Conservation (phyloP, 1,284 basidiomycete genomes). For the Ustilago lituana region DNA sequence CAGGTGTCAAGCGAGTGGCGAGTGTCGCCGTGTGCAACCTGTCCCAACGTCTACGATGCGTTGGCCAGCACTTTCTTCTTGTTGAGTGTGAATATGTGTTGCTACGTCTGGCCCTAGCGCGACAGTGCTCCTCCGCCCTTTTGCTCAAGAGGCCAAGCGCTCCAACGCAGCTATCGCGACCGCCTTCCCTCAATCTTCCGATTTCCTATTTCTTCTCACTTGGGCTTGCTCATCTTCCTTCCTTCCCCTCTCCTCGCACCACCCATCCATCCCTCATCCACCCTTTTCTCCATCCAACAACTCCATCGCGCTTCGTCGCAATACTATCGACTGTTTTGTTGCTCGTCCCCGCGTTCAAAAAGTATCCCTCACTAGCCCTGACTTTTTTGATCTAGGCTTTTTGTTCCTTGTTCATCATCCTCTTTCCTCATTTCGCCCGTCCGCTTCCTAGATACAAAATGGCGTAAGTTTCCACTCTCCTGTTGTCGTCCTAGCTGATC, state of each 20-base stretch:
- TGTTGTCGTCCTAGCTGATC: no score
- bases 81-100: not conserved
- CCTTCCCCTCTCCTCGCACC: slow-evolving; percentile 15
- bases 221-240: not conserved
- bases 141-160: no score
- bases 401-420: slow-evolving; percentile 5
- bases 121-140: slow-evolving; percentile 6
- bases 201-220: slow-evolving; percentile 27
- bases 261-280: slow-evolving; percentile 2
- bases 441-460: slow-evolving; percentile 29
- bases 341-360: slow-evolving; percentile 23
- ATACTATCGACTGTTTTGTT: slow-evolving; percentile 12
- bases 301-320: slow-evolving; percentile 2
- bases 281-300: not conserved
- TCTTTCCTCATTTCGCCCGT: slow-evolving; percentile 12
- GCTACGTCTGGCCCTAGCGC: slow-evolving; percentile 22
- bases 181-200: slow-evolving; percentile 4
- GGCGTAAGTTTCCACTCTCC: slow-evolving; percentile 29
- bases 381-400: slow-evolving; percentile 15
- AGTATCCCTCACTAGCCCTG: slow-evolving; percentile 5
- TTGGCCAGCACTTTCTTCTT: slow-evolving; percentile 1
- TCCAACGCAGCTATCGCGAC: not conserved
- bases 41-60: slow-evolving; percentile 22
- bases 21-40: slow-evolving; percentile 10
- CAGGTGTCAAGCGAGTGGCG: slow-evolving; percentile 8